A percentile compares a stretch with the other conserved stretches of the same genome.
phyloP scores from a whole-genome alignment of 1,284 basidiomycete genomes.

The Schizopora paradoxa region DNA sequence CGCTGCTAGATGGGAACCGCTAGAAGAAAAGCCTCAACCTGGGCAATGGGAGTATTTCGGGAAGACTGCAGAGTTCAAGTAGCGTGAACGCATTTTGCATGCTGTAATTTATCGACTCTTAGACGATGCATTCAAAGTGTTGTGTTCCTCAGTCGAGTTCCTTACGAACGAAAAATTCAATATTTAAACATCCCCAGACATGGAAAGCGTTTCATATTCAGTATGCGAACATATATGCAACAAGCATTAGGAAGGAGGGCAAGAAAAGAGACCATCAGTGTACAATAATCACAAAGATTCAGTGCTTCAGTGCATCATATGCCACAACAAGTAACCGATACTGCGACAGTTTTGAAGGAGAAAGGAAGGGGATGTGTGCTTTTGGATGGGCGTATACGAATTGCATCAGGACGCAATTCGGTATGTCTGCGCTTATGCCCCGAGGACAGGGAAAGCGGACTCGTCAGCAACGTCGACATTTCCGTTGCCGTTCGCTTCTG shows the following conservation, averaged over 20 bases:
- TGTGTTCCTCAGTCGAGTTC: too few relatives aligned
- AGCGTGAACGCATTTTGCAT: too few relatives aligned
- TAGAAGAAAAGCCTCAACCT: constrained; percentile 73
- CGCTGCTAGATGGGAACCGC: constrained; percentile 71
- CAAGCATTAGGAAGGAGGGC: neutral
- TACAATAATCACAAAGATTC: neutral
- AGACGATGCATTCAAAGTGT: too few relatives aligned
- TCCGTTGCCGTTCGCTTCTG: constrained; percentile 26
- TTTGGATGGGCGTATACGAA: neutral
- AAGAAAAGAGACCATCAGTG: neutral
- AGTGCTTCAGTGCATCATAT: neutral
- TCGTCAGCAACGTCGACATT: constrained; percentile 70
- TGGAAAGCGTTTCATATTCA: too few relatives aligned
- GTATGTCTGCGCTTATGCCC: too few relatives aligned
- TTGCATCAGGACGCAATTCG: too few relatives aligned
- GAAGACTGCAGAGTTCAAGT: constrained; percentile 20
- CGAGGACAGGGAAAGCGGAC: constrained; percentile 80
- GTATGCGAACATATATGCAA: too few relatives aligned
- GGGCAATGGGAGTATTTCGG: constrained; percentile 88
- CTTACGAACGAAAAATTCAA: too few relatives aligned
- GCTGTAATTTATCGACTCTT: too few relatives aligned
- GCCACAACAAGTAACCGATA: constrained; percentile 7
- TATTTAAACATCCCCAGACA: too few relatives aligned
- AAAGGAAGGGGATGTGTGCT: neutral
- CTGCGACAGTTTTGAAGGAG: constrained; percentile 2